A percentile compares a stretch with the other conserved stretches of the same genome.
Evolutionary conservation across 192 early-diverging fungal genomes (phyloP).

Genomic region (Mortierella claussenii): DNA sequence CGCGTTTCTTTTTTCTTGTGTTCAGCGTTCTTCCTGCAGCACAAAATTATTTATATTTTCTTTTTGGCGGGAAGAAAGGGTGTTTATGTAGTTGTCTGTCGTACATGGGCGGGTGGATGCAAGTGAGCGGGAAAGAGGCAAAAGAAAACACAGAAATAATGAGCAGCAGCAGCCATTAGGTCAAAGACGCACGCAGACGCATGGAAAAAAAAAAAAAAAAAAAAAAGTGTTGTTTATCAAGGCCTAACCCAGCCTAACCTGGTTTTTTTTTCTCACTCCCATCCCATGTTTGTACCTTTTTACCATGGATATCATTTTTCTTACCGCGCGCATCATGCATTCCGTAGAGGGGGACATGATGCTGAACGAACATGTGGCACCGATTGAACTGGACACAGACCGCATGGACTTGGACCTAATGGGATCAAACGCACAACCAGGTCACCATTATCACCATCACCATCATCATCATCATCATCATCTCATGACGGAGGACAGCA

Average conservation of each 20-base stretch:
- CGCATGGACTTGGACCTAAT: slow-evolving; percentile 22
- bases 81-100: too few relatives aligned
- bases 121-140: background rate
- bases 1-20: background rate
- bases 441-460: slow-evolving; percentile 30
- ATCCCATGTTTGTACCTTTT: too few relatives aligned
- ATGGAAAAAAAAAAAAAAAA: slow-evolving; percentile 7
- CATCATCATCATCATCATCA: slow-evolving; percentile 45
- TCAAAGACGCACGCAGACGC: too few relatives aligned
- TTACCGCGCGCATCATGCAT: background rate
- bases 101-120: too few relatives aligned
- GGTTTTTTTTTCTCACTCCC: too few relatives aligned
- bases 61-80: slow-evolving; percentile 46
- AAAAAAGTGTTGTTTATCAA: too few relatives aligned
- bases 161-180: too few relatives aligned
- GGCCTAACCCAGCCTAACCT: too few relatives aligned
- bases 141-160: background rate
- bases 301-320: background rate
- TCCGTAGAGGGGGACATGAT: slow-evolving; percentile 45
- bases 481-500: slow-evolving; percentile 7
- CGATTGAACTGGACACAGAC: slow-evolving; percentile 13
- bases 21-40: slow-evolving; percentile 2
- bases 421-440: background rate
- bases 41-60: too few relatives aligned
- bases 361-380: slow-evolving; percentile 35